Evolutionary conservation across 2,329 filamentous ascomycete genomes (phyloP).

Genomic region (Ustulina deusta): DNA sequence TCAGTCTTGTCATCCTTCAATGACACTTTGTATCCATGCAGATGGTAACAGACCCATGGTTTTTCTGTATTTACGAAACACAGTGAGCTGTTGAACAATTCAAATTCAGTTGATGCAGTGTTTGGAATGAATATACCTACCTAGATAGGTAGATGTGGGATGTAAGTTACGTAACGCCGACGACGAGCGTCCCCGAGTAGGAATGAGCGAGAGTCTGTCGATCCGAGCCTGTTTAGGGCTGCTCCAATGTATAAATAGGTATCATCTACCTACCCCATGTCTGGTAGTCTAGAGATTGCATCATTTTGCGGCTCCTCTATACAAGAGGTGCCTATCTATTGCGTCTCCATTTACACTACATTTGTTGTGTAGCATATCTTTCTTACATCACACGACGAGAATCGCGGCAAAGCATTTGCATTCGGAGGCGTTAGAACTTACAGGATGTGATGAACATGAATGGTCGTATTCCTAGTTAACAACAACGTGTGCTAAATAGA

Average conservation of each 20-base stretch:
- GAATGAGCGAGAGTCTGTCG: no score
- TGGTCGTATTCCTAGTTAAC: no score
- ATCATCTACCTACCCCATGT: constrained; percentile 13
- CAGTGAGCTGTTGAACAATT: neutral
- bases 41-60: neutral
- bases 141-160: neutral
- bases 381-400: no score
- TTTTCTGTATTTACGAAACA: neutral
- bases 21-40: neutral
- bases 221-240: constrained; percentile 20
- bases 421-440: neutral
- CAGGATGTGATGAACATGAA: neutral
- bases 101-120: no score
- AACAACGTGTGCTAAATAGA: neutral
- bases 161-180: no score
- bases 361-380: no score
- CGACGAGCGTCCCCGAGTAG: no score
- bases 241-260: constrained; percentile 17
- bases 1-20: neutral
- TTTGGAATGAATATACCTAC: no score
- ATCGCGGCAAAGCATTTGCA: constrained; percentile 4
- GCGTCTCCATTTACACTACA: neutral
- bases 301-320: constrained; percentile 16
- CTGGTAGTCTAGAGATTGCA: constrained; percentile 6
- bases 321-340: neutral